Evolutionary conservation across 257 asterid species (phyloP), one percentile per base, ranked within the genome.

Genomic region (Solanum chilense): DNA sequence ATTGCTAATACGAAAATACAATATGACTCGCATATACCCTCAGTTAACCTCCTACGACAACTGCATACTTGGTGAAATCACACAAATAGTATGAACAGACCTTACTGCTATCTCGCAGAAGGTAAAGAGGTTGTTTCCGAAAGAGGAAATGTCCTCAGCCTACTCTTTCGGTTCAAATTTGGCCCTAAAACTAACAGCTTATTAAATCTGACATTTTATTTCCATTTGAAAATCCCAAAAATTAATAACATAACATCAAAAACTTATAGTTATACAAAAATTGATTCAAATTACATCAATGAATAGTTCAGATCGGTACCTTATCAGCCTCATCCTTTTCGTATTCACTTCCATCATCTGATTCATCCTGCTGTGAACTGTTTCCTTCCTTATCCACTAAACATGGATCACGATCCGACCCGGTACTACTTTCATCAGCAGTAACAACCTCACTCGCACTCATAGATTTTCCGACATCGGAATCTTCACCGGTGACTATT

Each of bases 271-370:
- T 33, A 76, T 23, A 76, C 70, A 62, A 12, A 14, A 75, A 23
- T n/a, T 39, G 31, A 75, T 75, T 75, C 33, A 44, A n/a, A 23
- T n/a, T 14, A 42, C 31, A 37, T 37, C 27, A 37, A 74, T 12
- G 49, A 14, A 41, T 45, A 45, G 5, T 78, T 78, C 3, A 18
- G 60, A 75, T 42, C 4, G 13, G 44, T 91, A 95, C 98, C 98
- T 90, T 88, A 44, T 91, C 91, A 75, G 86, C 37, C 68, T 87
- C 92, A 78, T 42, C 88, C 81, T 86, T 91, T 75, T 88, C 88
- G n/a, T 42, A 62, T 42, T 86, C 91, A 82, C 84, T 89, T 82
- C 73, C 87, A 37, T 84, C 91, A 60, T 86, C 90, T 76, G 85
- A 89, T 87, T 85, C 90, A 37, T 84, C 87, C 56, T 56, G 86